phyloP scores from a whole-genome alignment of 1,284 basidiomycete species.

The Ustilago crameri region DNA sequence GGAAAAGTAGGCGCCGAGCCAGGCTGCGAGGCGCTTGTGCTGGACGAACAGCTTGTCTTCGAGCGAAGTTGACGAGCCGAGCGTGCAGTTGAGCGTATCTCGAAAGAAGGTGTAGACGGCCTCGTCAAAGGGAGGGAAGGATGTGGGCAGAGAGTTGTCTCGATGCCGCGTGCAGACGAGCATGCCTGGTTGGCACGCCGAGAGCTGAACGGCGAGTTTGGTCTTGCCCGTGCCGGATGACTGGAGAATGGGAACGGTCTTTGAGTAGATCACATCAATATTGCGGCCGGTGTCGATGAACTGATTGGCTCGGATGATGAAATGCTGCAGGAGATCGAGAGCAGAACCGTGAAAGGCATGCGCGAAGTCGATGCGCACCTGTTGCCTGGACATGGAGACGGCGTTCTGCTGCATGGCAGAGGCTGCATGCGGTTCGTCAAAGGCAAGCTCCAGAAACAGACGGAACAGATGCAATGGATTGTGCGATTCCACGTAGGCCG shows the following conservation, averaged over 20 bases:
- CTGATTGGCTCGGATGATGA: no score
- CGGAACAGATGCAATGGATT: no score
- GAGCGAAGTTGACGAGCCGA: background rate
- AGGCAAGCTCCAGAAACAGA: no score
- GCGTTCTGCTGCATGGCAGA: no score
- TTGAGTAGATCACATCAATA: constrained; percentile 2
- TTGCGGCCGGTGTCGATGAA: no score
- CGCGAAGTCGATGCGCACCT: no score
- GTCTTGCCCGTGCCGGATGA: constrained; percentile 18
- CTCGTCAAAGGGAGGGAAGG: constrained; percentile 1
- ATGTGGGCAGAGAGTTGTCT: background rate
- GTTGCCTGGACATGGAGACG: no score
- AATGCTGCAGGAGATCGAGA: no score
- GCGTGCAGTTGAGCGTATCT: background rate
- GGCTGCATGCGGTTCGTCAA: no score
- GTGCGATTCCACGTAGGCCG: no score
- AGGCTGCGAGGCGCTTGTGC: constrained; percentile 9
- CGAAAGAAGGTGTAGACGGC: background rate
- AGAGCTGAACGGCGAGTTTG: constrained; percentile 16
- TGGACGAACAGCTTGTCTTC: background rate
- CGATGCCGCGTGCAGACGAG: constrained; percentile 6
- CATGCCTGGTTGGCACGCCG: constrained; percentile 5
- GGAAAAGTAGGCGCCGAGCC: constrained; percentile 5
- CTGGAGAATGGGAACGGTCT: constrained; percentile 6
- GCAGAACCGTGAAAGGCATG: no score